phyloP scores from a whole-genome alignment of 805 yeast species.

The Cephaloascus fragrans region DNA sequence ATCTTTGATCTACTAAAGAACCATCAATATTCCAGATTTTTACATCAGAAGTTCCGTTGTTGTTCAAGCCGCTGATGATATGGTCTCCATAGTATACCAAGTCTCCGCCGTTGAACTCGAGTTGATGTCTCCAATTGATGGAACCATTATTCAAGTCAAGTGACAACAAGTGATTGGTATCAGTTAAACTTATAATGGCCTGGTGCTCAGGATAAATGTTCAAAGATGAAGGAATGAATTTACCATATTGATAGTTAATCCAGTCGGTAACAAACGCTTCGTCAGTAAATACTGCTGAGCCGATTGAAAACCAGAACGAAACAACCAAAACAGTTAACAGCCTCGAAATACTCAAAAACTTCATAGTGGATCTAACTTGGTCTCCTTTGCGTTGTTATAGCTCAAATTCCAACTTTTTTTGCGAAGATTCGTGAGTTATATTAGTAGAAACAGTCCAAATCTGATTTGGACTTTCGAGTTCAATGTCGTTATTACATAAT shows the following conservation, averaged over 20 bases:
- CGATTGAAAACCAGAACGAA: not conserved
- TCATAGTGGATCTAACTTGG: too few relatives aligned
- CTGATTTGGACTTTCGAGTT: too few relatives aligned
- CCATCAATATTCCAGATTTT: not conserved
- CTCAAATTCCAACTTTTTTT: too few relatives aligned
- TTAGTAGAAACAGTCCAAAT: too few relatives aligned
- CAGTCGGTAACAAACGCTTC: conserved; percentile 50
- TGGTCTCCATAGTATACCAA: conserved; percentile 6
- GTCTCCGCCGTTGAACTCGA: conserved; percentile 7
- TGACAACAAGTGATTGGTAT: conserved; percentile 13
- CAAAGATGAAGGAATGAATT: conserved; percentile 9
- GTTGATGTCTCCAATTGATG: conserved; percentile 17
- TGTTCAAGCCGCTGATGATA: not conserved
- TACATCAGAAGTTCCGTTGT: not conserved
- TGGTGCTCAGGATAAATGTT: conserved; percentile 6
- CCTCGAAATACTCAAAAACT: too few relatives aligned
- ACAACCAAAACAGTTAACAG: conserved; percentile 9
- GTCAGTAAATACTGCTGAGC: conserved; percentile 25
- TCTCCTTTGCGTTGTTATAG: too few relatives aligned
- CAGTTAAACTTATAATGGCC: conserved; percentile 13
- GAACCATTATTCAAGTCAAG: conserved; percentile 13
- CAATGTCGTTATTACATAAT: too few relatives aligned
- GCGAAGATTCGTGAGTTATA: too few relatives aligned
- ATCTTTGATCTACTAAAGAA: not conserved
- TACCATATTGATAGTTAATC: conserved; percentile 38